Conservation (phyloP, 2,329 filamentous ascomycete species). For the Beauveria sp. region DNA sequence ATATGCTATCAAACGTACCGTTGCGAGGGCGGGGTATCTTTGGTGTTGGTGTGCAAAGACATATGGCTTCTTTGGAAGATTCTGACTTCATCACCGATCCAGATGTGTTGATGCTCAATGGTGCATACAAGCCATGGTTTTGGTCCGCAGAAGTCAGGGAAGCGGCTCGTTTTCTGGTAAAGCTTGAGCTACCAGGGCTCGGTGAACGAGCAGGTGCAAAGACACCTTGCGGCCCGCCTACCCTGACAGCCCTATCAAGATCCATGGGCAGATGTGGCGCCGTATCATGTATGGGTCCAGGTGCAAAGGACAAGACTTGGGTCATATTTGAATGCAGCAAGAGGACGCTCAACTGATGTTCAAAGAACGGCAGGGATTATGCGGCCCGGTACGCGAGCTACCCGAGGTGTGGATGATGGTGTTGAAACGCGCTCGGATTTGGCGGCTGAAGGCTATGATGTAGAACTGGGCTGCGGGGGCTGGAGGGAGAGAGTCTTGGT, state of each 20-base stretch:
- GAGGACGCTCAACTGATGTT: conserved; percentile 1
- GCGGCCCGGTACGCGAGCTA: not conserved
- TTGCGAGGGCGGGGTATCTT: conserved; percentile 53
- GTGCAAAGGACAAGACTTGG: conserved; percentile 19
- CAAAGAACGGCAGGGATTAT: not conserved
- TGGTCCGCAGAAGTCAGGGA: conserved; percentile 39
- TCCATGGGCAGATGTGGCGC: conserved; percentile 16
- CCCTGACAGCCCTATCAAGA: conserved; percentile 16
- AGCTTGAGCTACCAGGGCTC: conserved; percentile 9
- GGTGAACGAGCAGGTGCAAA: conserved; percentile 12
- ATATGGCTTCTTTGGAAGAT: conserved; percentile 38
- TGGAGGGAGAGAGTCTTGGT: not conserved
- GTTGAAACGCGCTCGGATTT: not conserved
- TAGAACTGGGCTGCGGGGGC: not conserved
- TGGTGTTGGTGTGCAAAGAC: conserved; percentile 48
- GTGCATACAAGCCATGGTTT: conserved; percentile 28
- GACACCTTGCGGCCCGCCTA: conserved; percentile 9
- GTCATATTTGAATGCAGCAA: conserved; percentile 16
- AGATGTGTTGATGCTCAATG: conserved; percentile 22
- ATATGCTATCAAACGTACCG: conserved; percentile 35
- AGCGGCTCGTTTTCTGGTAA: conserved; percentile 35
- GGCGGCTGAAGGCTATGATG: not conserved
- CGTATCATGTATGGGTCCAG: conserved; percentile 19
- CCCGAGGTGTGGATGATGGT: not conserved
- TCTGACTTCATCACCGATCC: conserved; percentile 22